Evolutionary conservation across 2,329 filamentous ascomycete species (phyloP), one percentile per base, ranked within the genome.

Genomic region (Acarospora socialis): DNA sequence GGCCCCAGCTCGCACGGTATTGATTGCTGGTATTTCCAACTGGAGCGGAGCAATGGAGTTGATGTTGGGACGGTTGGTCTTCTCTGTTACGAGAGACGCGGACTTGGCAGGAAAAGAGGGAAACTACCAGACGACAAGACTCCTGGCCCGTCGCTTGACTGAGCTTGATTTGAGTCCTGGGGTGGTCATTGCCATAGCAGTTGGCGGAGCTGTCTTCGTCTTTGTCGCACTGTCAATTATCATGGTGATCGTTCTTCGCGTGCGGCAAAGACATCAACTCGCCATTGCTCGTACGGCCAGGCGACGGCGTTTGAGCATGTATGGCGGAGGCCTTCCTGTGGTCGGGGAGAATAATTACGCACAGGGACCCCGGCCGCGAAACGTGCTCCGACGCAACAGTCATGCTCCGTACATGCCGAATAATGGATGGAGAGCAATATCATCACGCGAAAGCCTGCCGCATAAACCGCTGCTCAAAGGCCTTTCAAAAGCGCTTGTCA

Each of bases 261-360:
- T 15, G 12, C 36, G 27, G 17, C 37, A 42, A 20, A 21, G 22
- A n/a, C 31, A 30, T 8, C 16, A 24, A 18, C 36, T 37, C 13
- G 22, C 34, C 7, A 19, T 20, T 14, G 25, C 22, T 8, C 21
- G 33, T 21, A 16, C 21, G 15, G 16, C 5, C n/a, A 14, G 21
- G 5, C 30, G 30, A 9, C 21, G 34, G 19, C 25, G 35, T 7
- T 23, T 28, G 6, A 33, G 33, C n/a, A 9, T 21, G 19, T 26
- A 21, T 29, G 21, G 8, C n/a, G 30, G n/a, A 21, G 28, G 21
- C 13, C 26, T 32, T 29, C 19, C 38, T 24, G 34, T 23, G 17
- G 33, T 41, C 21, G 32, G 34, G 12, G 39, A 41, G 22, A 29
- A 33, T 19, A 37, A 41, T 30, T 30, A 37, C 10, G 21, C 21